Conservation (phyloP, 768 basidiomycete genomes). For the Trametes coccinea region DNA sequence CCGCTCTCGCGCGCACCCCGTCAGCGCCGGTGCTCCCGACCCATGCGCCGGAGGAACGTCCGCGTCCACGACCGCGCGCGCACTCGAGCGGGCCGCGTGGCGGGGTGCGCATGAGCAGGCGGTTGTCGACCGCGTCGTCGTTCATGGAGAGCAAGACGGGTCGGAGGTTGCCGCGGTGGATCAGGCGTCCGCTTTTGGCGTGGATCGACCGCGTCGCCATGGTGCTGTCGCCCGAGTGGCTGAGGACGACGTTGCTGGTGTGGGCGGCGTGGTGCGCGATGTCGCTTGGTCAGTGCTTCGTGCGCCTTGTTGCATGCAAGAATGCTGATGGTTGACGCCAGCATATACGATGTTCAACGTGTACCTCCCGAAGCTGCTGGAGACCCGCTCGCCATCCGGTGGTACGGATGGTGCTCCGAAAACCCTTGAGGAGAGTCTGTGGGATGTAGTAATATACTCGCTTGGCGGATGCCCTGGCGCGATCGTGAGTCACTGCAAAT, state of each 20-base stretch:
- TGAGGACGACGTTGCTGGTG: slow-evolving; percentile 71
- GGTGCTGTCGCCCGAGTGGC: slow-evolving; percentile 77
- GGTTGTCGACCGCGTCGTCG: slow-evolving; percentile 37
- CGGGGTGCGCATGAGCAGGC: slow-evolving; percentile 12
- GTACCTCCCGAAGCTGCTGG: slow-evolving; percentile 83
- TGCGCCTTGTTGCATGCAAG: too few relatives aligned
- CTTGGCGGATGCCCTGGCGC: slow-evolving; percentile 84
- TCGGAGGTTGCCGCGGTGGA: slow-evolving; percentile 50
- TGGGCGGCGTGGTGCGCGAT: slow-evolving; percentile 79
- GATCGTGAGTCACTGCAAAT: slow-evolving; percentile 50
- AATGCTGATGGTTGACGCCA: slow-evolving; percentile 25
- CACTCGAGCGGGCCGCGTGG: background rate
- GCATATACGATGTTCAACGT: slow-evolving; percentile 94
- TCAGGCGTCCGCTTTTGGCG: slow-evolving; percentile 59
- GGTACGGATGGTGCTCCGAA: slow-evolving; percentile 35
- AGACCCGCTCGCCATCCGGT: slow-evolving; percentile 45
- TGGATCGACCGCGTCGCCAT: slow-evolving; percentile 69
- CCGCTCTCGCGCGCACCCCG: background rate
- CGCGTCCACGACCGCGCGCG: background rate
- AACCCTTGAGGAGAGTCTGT: slow-evolving; percentile 61
- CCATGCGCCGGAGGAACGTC: background rate
- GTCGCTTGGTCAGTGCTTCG: slow-evolving; percentile 60
- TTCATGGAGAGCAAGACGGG: slow-evolving; percentile 43
- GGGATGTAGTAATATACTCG: slow-evolving; percentile 88
- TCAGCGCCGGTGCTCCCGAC: background rate